Base-by-base conservation (phyloP, 805 yeast species). In the Metschnikowia continentalis region DNA sequence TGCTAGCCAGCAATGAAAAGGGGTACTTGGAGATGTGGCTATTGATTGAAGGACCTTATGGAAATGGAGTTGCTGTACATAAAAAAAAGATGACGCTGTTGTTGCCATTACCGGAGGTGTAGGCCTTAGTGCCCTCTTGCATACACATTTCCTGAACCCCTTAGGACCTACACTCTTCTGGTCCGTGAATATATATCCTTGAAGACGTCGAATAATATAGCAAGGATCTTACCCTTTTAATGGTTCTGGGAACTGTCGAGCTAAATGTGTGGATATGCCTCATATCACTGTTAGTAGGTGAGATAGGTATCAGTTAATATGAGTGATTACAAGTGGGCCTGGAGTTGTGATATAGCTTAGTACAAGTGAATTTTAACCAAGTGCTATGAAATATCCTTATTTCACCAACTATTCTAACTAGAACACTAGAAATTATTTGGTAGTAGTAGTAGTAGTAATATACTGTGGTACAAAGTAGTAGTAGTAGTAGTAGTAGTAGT, bases 1-100 rank as follows among this genome's bases (percentile, higher is more conserved):
- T 43, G n/a, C 43, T 57, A 15, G 46, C 51, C 13, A 45, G 51
- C 14, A 52, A 54, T 38, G 61, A 55, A 15, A 52, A 55, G 44
- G 61, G 61, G 5, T 46, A 32, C 19, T 32, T 52, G 15, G 26
- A 38, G 15, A 47, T 57, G 51, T 57, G 59, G 58, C 50, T 50
- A 47, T 50, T 57, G 46, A 56, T 57, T 13, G 61, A 57, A 19
- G 61, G 61, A n/a, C 61, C 61, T 6, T 57, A 57, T 37, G 61
- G 61, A 10, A 46, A 50, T 40, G 52, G 58, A 7, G 52, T 52
- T 10, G 46, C 49, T 10, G 46, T 43, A 2, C 53, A 48, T 22
- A 39, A 33, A 2, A 17, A 17, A 49, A 45, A 8, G 40, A 43
- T 17, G 61, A 57, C 13, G 44, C 51, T 13, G 46, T 57, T 6